These are phyloP conservation scores for Microascus cirrosus DNA, from an alignment of 2,329 filamentous ascomycete species.

Conservation along the genomic window DNA sequence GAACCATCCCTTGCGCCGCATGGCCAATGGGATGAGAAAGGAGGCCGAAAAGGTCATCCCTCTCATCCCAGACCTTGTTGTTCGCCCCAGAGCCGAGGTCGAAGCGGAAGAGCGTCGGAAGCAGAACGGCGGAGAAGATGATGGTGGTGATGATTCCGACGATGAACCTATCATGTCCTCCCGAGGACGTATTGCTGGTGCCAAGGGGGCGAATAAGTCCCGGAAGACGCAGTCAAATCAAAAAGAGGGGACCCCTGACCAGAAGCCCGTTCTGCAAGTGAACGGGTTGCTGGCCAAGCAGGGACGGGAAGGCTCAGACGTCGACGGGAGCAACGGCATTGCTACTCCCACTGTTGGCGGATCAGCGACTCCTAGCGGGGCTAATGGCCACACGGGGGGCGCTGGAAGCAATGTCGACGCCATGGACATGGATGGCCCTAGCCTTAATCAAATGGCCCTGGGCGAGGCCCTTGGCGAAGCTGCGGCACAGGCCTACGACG, in stretches of 20 bases:
- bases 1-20: slow-evolving; percentile 76
- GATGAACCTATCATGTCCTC: slow-evolving; percentile 98
- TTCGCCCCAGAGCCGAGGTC: slow-evolving; percentile 85
- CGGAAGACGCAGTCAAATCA: slow-evolving; percentile 60
- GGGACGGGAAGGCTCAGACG: slow-evolving; percentile 66
- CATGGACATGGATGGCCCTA: slow-evolving; percentile 78
- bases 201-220: slow-evolving; percentile 64
- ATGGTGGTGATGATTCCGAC: slow-evolving; percentile 82
- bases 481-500: slow-evolving; percentile 68
- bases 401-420: slow-evolving; percentile 66
- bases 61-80: slow-evolving; percentile 83
- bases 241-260: slow-evolving; percentile 73
- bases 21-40: slow-evolving; percentile 93
- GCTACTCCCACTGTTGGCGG: slow-evolving; percentile 69
- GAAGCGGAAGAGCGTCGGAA: slow-evolving; percentile 79
- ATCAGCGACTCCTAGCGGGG: slow-evolving; percentile 63
- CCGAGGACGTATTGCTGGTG: slow-evolving; percentile 63
- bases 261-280: slow-evolving; percentile 60
- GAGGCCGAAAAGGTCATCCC: slow-evolving; percentile 95
- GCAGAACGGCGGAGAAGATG: slow-evolving; percentile 74
- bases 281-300: slow-evolving; percentile 48
- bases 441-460: slow-evolving; percentile 53
- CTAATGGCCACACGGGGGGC: slow-evolving; percentile 51
- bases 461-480: slow-evolving; percentile 54
- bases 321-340: slow-evolving; percentile 78